phyloP scores from a whole-genome alignment of 2,329 filamentous ascomycete genomes.

The Pezicula carpinea region DNA sequence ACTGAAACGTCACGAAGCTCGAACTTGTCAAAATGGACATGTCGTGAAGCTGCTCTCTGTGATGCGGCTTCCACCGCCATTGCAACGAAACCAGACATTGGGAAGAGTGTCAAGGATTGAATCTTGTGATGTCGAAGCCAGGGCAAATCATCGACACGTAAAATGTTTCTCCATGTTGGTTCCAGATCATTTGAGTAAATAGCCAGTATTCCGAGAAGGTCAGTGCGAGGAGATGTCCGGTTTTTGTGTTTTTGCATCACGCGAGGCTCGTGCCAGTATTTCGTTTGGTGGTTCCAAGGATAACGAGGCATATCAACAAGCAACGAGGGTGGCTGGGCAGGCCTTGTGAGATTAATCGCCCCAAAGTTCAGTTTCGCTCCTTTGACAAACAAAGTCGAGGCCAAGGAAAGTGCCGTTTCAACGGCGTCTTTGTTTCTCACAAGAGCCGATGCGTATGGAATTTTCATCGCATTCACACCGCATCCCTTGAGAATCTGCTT shows the following conservation, averaged over 20 bases:
- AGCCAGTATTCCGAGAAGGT: constrained; percentile 41
- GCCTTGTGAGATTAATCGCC: constrained; percentile 42
- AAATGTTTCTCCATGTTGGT: constrained; percentile 31
- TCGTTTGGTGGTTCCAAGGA: constrained; percentile 48
- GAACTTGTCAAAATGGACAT: constrained; percentile 35
- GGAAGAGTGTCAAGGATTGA: constrained; percentile 26
- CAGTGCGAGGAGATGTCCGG: constrained; percentile 40
- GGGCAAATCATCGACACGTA: constrained; percentile 31
- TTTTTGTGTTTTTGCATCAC: constrained; percentile 30
- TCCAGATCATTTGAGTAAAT: constrained; percentile 24
- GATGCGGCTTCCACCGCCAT: constrained; percentile 31
- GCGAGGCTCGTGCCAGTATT: constrained; percentile 46
- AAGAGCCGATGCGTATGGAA: constrained; percentile 35
- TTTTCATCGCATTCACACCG: constrained; percentile 36
- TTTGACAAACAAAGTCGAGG: constrained; percentile 39
- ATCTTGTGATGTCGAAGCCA: constrained; percentile 40
- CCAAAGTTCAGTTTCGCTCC: constrained; percentile 40
- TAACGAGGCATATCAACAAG: constrained; percentile 41
- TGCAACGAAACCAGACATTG: constrained; percentile 29
- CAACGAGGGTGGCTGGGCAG: constrained; percentile 22
- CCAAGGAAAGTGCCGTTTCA: constrained; percentile 40
- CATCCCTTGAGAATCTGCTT: constrained; percentile 35
- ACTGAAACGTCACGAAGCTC: constrained; percentile 44
- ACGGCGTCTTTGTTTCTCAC: constrained; percentile 47
- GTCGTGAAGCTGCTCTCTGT: constrained; percentile 21